A percentile compares a stretch with the other conserved stretches of the same genome.
phyloP scores from a whole-genome alignment of 345 rosid genomes.

The Hypericum androsaemum region DNA sequence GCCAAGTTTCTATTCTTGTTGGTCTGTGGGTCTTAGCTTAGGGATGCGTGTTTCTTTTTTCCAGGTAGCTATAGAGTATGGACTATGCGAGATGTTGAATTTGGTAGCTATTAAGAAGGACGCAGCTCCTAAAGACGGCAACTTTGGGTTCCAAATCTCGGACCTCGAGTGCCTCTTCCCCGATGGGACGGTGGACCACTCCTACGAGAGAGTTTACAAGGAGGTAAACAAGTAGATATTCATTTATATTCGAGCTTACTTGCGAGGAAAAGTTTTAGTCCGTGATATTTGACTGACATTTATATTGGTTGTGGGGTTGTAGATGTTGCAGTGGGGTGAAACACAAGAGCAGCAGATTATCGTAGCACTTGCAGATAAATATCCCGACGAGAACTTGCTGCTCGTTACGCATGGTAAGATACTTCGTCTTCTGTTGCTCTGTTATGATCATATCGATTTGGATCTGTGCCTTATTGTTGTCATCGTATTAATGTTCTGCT shows the following conservation, averaged over 20 bases:
- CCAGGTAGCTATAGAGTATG: slow-evolving; percentile 68
- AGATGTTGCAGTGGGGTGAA: slow-evolving; percentile 80
- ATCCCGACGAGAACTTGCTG: slow-evolving; percentile 70
- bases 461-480: too few species aligned
- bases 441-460: not conserved
- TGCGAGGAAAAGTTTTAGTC: too few species aligned
- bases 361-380: slow-evolving; percentile 54
- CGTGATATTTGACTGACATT: too few species aligned
- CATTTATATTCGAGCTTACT: not conserved
- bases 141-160: slow-evolving; percentile 39
- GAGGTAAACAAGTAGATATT: slow-evolving; percentile 29
- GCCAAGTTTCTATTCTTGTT: too few species aligned
- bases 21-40: too few species aligned
- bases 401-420: slow-evolving; percentile 73
- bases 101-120: slow-evolving; percentile 39
- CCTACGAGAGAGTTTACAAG: slow-evolving; percentile 34
- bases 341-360: slow-evolving; percentile 27
- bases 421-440: slow-evolving; percentile 1
- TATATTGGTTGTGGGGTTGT: not conserved
- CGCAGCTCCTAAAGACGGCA: slow-evolving; percentile 52
- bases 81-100: slow-evolving; percentile 71
- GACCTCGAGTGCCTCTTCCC: slow-evolving; percentile 57
- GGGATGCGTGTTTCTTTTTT: too few species aligned
- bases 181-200: slow-evolving; percentile 49
- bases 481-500: too few species aligned